These are phyloP conservation scores for Pseudotsuga menziesii DNA, from an alignment of 75 land plant species.

Conservation along the genomic window DNA sequence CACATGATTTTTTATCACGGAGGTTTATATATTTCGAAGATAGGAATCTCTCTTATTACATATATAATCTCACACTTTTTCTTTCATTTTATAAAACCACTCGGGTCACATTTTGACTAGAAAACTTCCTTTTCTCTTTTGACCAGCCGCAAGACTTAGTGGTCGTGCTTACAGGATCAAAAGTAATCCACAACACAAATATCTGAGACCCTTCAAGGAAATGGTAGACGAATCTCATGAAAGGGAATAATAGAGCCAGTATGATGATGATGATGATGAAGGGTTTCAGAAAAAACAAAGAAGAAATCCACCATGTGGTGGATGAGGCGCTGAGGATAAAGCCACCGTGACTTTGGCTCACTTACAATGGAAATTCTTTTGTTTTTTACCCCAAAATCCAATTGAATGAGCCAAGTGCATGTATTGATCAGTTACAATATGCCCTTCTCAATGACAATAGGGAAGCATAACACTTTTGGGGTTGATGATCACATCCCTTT, in stretches of 20 bases:
- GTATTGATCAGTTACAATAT: background rate
- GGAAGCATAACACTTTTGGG: too few species aligned
- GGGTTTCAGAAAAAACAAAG: background rate
- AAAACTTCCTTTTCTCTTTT: too few species aligned
- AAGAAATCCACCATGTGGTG: conserved; percentile 23
- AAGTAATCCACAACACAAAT: background rate
- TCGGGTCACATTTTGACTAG: too few species aligned
- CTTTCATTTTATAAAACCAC: too few species aligned
- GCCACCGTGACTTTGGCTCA: conserved; percentile 5
- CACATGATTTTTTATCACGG: too few species aligned
- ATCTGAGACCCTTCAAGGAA: background rate
- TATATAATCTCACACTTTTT: too few species aligned
- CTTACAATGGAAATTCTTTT: too few species aligned
- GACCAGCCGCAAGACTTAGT: background rate
- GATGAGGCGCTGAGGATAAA: conserved; percentile 35
- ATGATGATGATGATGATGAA: conserved; percentile 4
- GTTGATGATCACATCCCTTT: too few species aligned
- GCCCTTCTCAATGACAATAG: background rate
- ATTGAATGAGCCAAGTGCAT: background rate
- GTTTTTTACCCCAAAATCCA: too few species aligned
- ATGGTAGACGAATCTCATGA: background rate
- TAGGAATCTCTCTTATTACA: too few species aligned
- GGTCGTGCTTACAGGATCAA: background rate
- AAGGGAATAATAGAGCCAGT: conserved; percentile 8
- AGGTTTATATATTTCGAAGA: too few species aligned